Evolutionary conservation across 495 filamentous ascomycete species (phyloP).

Genomic region (Bathelium albidoporum): DNA sequence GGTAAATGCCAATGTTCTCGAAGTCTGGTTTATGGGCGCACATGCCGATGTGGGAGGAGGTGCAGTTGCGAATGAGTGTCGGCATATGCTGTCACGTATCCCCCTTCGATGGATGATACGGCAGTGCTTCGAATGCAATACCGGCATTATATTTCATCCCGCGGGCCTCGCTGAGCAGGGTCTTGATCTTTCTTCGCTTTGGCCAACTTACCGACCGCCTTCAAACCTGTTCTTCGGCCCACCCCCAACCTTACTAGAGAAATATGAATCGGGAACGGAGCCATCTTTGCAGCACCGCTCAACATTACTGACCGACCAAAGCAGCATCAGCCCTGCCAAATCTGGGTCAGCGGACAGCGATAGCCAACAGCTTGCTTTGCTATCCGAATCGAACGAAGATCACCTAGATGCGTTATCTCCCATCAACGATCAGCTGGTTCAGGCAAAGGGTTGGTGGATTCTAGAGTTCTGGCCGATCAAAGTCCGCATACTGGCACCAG

Average conservation of each 20-base stretch:
- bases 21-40: slow-evolving; percentile 33
- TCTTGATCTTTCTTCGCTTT: slow-evolving; percentile 27
- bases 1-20: slow-evolving; percentile 25
- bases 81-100: slow-evolving; percentile 39
- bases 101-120: slow-evolving; percentile 36
- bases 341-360: not conserved
- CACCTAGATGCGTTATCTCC: slow-evolving; percentile 28
- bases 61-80: slow-evolving; percentile 25
- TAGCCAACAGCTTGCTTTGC: slow-evolving; percentile 11
- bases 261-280: slow-evolving; percentile 16
- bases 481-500: slow-evolving; percentile 17
- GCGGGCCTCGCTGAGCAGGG: slow-evolving; percentile 25
- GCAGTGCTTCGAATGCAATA: slow-evolving; percentile 34
- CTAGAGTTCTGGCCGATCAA: slow-evolving; percentile 35
- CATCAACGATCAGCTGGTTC: slow-evolving; percentile 26
- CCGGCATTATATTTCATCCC: slow-evolving; percentile 30
- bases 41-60: slow-evolving; percentile 34
- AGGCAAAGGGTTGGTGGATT: slow-evolving; percentile 31
- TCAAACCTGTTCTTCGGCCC: slow-evolving; percentile 19
- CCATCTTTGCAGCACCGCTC: slow-evolving; percentile 11
- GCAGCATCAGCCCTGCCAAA: not conserved
- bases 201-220: slow-evolving; percentile 21
- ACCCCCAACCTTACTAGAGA: slow-evolving; percentile 20
- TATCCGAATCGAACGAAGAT: slow-evolving; percentile 30
- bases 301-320: slow-evolving; percentile 8